phyloP scores from a whole-genome alignment of 306 rosid genomes.

The Rosa chinensis region DNA sequence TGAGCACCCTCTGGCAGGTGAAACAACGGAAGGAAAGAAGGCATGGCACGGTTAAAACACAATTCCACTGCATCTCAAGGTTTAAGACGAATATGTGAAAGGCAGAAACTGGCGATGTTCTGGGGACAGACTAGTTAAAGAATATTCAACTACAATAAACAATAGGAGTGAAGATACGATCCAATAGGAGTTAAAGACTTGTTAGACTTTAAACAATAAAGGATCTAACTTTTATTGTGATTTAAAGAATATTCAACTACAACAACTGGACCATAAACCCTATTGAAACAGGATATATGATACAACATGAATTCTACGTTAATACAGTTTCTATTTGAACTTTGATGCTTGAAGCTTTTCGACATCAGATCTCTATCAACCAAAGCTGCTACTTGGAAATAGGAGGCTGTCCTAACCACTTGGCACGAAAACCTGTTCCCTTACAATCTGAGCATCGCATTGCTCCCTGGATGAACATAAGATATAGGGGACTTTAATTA shows the following conservation, averaged over 20 bases:
- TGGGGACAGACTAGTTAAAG: conserved; percentile 2
- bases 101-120: background rate
- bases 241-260: conserved; percentile 21
- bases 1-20: background rate
- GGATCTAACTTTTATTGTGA: conserved; percentile 18
- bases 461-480: conserved; percentile 48
- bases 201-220: conserved; percentile 19
- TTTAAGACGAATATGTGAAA: conserved; percentile 6
- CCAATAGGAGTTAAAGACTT: no score
- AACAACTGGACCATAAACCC: background rate
- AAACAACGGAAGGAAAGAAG: background rate
- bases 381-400: conserved; percentile 40
- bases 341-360: conserved; percentile 17
- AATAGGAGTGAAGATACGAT: no score
- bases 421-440: conserved; percentile 63
- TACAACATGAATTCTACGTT: conserved; percentile 19
- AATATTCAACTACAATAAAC: no score
- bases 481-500: background rate
- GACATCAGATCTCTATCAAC: background rate
- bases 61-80: conserved; percentile 7
- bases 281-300: background rate
- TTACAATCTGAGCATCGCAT: conserved; percentile 53
- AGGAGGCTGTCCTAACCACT: conserved; percentile 90
- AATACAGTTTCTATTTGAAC: conserved; percentile 19
- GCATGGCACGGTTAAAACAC: background rate